A percentile compares a stretch with the other conserved stretches of the same genome.
Evolutionary conservation across 129 eudicot species (phyloP).

Genomic region (Sambucus nigra): DNA sequence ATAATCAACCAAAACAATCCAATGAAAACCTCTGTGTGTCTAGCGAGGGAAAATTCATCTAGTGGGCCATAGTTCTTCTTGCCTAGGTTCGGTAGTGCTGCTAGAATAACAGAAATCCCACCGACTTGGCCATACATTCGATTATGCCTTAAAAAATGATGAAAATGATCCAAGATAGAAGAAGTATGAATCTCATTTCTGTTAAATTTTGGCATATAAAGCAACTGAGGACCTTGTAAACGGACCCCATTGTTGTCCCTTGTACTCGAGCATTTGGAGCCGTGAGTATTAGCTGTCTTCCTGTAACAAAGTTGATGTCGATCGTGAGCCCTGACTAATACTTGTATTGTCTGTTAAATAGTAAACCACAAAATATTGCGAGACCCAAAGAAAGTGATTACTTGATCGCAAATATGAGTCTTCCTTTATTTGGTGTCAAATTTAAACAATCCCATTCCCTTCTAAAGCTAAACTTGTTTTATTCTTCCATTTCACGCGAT

Average conservation of each 20-base stretch:
- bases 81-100: slow-evolving; percentile 72
- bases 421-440: slow-evolving; percentile 5
- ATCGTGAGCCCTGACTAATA: slow-evolving; percentile 85
- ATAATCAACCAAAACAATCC: slow-evolving; percentile 52
- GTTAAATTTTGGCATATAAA: slow-evolving; percentile 32
- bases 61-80: slow-evolving; percentile 58
- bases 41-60: slow-evolving; percentile 53
- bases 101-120: slow-evolving; percentile 59
- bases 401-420: slow-evolving; percentile 49
- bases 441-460: slow-evolving; percentile 1
- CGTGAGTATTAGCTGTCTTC: slow-evolving; percentile 50
- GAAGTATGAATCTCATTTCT: slow-evolving; percentile 36
- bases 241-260: slow-evolving; percentile 89
- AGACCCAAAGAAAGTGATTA: slow-evolving; percentile 69
- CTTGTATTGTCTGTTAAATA: slow-evolving; percentile 48
- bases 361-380: slow-evolving; percentile 56
- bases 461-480: not conserved
- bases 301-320: slow-evolving; percentile 60
- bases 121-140: slow-evolving; percentile 70
- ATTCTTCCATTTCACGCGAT: slow-evolving; percentile 7
- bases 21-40: slow-evolving; percentile 66
- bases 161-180: slow-evolving; percentile 76
- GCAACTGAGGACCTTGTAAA: slow-evolving; percentile 58
- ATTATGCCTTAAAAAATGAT: slow-evolving; percentile 61
- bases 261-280: slow-evolving; percentile 65